phyloP scores from a whole-genome alignment of 75 land plant species.

The Pinus taeda region DNA sequence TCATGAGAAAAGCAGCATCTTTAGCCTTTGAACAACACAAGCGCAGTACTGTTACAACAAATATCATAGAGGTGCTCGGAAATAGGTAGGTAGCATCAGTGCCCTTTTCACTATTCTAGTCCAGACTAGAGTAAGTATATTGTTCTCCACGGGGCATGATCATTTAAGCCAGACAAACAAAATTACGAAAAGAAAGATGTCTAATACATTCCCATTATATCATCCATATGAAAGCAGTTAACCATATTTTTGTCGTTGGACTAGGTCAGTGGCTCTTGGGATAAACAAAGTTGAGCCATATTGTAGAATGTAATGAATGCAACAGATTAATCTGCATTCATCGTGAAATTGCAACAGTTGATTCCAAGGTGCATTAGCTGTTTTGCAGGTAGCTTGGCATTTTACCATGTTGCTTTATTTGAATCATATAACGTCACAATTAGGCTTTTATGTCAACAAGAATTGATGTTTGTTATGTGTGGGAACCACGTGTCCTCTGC shows the following conservation, averaged over 20 bases:
- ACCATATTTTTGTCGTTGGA: not conserved
- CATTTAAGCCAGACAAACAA: not conserved
- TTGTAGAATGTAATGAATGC: conserved; percentile 4
- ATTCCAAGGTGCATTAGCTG: not conserved
- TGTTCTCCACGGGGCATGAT: not conserved
- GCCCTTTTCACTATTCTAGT: not conserved
- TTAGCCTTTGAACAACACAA: conserved; percentile 72
- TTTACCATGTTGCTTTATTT: not conserved
- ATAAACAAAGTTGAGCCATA: not conserved
- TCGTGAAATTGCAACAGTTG: too few species aligned
- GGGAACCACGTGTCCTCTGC: not conserved
- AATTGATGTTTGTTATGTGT: not conserved
- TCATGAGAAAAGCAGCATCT: conserved; percentile 73
- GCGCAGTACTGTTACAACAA: conserved; percentile 78
- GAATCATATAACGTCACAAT: not conserved
- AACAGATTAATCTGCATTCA: not conserved
- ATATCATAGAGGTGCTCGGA: conserved; percentile 83
- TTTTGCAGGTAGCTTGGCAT: not conserved
- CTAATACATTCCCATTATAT: not conserved
- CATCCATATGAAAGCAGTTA: not conserved
- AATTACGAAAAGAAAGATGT: not conserved
- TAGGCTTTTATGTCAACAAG: not conserved
- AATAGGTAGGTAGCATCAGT: conserved; percentile 40
- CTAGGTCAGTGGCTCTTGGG: not conserved
- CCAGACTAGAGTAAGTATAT: not conserved